phyloP scores from a whole-genome alignment of 2,329 filamentous ascomycete species.

The Cladophialophora carrionii region DNA sequence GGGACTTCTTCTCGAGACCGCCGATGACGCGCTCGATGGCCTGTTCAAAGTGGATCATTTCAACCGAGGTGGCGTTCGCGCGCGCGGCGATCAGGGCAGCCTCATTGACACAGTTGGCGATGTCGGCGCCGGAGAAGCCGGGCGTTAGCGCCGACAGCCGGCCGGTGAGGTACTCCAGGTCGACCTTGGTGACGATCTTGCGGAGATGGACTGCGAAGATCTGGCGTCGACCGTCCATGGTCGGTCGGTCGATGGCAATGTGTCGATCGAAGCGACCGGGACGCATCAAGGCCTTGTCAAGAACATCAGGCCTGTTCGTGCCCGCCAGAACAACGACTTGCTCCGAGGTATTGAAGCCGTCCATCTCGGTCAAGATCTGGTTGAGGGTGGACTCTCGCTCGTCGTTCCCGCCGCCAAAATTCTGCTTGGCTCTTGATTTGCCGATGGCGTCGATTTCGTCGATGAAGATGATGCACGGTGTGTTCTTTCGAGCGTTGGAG shows the following conservation, averaged over 20 bases:
- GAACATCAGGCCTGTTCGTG: slow-evolving; percentile 91
- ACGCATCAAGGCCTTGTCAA: slow-evolving; percentile 94
- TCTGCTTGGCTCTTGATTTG: slow-evolving; percentile 80
- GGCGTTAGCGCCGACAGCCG: slow-evolving; percentile 90
- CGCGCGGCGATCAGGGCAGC: slow-evolving; percentile 92
- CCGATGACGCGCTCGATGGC: slow-evolving; percentile 97
- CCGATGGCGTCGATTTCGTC: slow-evolving; percentile 99
- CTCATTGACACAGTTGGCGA: slow-evolving; percentile 98
- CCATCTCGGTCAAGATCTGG: slow-evolving; percentile 98
- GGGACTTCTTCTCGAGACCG: slow-evolving; percentile 93
- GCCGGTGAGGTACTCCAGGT: slow-evolving; percentile 83
- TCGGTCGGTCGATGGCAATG: slow-evolving; percentile 91
- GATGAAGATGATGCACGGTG: slow-evolving; percentile 98
- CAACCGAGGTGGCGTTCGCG: slow-evolving; percentile 75
- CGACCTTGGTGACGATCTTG: slow-evolving; percentile 92
- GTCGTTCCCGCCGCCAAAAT: slow-evolving; percentile 88
- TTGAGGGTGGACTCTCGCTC: slow-evolving; percentile 96
- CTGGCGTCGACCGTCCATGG: slow-evolving; percentile 93
- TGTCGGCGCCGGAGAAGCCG: slow-evolving; percentile 95
- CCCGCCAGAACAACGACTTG: slow-evolving; percentile 96
- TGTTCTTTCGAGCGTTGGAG: slow-evolving; percentile 89
- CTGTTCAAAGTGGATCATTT: slow-evolving; percentile 91
- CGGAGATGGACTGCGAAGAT: slow-evolving; percentile 94
- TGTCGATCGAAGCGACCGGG: slow-evolving; percentile 96
- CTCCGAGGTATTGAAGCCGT: slow-evolving; percentile 95